Conservation (phyloP, 768 basidiomycete species). For the Kwoniella heveanensis region DNA sequence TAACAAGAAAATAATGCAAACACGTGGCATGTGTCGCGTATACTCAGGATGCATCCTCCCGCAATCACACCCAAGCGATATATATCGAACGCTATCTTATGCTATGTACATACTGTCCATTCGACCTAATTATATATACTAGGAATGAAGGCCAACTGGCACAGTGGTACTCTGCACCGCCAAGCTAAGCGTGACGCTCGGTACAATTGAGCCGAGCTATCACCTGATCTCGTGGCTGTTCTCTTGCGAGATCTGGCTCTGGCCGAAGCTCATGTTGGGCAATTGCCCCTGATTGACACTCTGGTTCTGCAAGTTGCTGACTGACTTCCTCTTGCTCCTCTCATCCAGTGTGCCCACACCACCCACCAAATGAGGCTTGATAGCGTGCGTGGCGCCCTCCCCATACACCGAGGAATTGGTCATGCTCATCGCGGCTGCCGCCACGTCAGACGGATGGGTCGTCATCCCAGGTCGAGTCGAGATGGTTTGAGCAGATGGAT, state of each 20-base stretch:
- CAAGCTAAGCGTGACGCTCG: too few species aligned
- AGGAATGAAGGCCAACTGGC: too few species aligned
- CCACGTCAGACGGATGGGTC: conserved; percentile 34
- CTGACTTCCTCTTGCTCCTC: conserved; percentile 29
- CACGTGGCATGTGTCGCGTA: too few species aligned
- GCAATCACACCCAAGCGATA: too few species aligned
- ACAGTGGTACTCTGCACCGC: too few species aligned
- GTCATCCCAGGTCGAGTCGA: conserved; percentile 27
- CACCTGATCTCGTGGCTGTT: not conserved
- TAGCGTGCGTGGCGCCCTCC: conserved; percentile 5
- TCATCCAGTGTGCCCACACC: conserved; percentile 41
- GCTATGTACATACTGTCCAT: too few species aligned
- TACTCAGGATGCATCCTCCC: too few species aligned
- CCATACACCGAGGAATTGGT: conserved; percentile 18
- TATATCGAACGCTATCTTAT: too few species aligned
- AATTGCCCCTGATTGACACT: not conserved
- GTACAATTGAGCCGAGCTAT: not conserved
- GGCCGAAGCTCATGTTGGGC: not conserved
- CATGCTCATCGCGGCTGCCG: conserved; percentile 48
- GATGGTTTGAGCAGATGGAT: not conserved
- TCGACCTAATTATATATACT: too few species aligned
- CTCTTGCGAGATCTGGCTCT: not conserved
- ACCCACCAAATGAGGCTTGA: conserved; percentile 19
- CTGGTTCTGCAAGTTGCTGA: not conserved
- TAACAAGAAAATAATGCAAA: not conserved